Evolutionary conservation across 495 filamentous ascomycete genomes (phyloP), one percentile per base, ranked within the genome.

Genomic region (Talaromyces ruber): DNA sequence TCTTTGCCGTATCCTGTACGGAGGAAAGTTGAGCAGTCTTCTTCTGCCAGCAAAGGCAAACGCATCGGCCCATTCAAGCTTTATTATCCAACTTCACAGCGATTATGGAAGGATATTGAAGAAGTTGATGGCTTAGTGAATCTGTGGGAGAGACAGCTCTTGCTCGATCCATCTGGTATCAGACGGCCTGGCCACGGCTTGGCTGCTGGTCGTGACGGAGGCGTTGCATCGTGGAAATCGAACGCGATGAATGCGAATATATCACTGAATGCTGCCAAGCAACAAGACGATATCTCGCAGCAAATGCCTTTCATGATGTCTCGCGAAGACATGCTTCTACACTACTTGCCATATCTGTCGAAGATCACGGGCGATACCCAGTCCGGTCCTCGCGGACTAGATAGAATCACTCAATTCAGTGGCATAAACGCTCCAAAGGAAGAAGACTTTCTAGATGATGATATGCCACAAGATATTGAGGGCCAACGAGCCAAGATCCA

Each of bases 1-100:
- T 85, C 84, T 12, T 81, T 99, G 22, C 94, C 94, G 16, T 84
- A 80, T 61, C 93, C 93, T 1, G 94, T 97, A 4, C 91, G 88
- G 65, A 79, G 94, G 58, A 75, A 74, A 65, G 32, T 71, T 14
- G 64, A 76, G 3, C 73, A 80, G n/a, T 30, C 26, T 2, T 57
- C 29, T 9, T 32, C 24, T 57, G 12, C 28, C 12, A 16, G 57
- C 57, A 29, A 55, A 16, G 65, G 66, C 7, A 50, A 72, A 60
- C 60, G 70, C 39, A 29, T 54, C 5, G 76, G 90, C 72, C 81
- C 88, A 0, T 83, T 82, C 72, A 89, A 88, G 69, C 94, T 99
- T 88, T 92, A 90, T 63, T 97, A 90, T 69, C 95, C 94, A 14
- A 84, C 86, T 0, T 87, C 84, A 16, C 71, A 93, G 22, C 90